Base-by-base conservation (phyloP, 306 rosid genomes). In the Rosa rugosa region DNA sequence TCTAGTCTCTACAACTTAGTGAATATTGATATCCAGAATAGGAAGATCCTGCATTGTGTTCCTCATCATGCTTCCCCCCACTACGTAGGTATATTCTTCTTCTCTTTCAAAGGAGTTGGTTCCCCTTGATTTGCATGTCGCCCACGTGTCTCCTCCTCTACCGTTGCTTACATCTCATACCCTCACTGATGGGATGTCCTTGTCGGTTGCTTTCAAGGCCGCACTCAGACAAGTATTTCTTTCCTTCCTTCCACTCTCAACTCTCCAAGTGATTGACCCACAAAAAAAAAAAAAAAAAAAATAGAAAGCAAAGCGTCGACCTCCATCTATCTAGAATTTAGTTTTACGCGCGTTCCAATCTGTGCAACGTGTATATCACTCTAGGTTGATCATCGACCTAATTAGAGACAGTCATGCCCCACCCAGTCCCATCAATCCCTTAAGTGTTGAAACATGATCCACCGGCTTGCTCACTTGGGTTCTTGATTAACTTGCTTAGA, bases 41-140 rank as follows among this genome's bases (percentile, higher is more conserved):
- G 38, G 25, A 60, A 60, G 66, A 60, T 60, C 66, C 63, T 56
- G 69, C 67, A 46, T 44, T 63, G 85, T 84, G 69, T 73, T 67
- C 78, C 54, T 88, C 89, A 84, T 94, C 80, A 94, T 94, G 90
- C 60, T 83, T 86, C 63, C 40, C 90, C 88, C 97, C 93, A 89
- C 97, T 78, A 80, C 12, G 68, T 18, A 25, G 80, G 79, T 69
- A 86, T 83, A 81, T 87, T 89, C 96, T 81, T 84, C 89, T 80
- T 82, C 91, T 64, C 69, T 64, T 64, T 64, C 69, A 64, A 34
- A 8, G 6, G 42, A 25, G 42, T 59, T 75, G 77, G 51, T 65
- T 72, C 83, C 74, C 64, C 72, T n/a, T 71, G 72, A 54, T 83
- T 64, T 84, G 87, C 86, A 75, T 86, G 98, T 87, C 80, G 72